These are phyloP conservation scores for Cryptomeria japonica DNA, from an alignment of 75 land plant species.

Conservation along the genomic window DNA sequence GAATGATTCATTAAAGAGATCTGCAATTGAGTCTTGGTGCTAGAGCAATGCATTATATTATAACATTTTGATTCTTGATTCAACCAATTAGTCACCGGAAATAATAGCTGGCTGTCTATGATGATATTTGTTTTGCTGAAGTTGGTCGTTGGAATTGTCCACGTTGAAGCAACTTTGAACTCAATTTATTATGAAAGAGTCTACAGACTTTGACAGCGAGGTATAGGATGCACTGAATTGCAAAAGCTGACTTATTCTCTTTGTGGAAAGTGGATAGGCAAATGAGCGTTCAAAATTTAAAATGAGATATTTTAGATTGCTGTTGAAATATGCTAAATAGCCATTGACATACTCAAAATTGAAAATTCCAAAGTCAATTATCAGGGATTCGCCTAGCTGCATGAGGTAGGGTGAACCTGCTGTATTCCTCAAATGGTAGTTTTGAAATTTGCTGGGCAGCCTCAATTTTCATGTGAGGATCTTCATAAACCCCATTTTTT, in stretches of 20 bases:
- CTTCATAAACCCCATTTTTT: too few relatives aligned
- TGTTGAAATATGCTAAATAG: not conserved
- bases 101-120: not conserved
- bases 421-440: not conserved
- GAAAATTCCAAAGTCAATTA: not conserved
- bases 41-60: not conserved
- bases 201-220: not conserved
- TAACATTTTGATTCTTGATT: not conserved
- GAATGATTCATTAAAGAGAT: not conserved
- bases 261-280: not conserved
- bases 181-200: not conserved
- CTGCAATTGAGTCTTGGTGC: not conserved
- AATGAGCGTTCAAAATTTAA: not conserved
- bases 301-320: not conserved
- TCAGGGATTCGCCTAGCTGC: not conserved
- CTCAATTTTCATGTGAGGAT: too few relatives aligned
- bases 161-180: not conserved
- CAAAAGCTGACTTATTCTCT: too few relatives aligned
- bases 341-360: not conserved
- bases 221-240: not conserved
- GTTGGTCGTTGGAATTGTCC: not conserved
- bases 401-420: not conserved
- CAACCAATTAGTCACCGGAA: not conserved
- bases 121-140: not conserved
- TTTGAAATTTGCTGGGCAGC: too few relatives aligned